phyloP scores from a whole-genome alignment of 805 yeast species.

The Metschnikowia gruessii region DNA sequence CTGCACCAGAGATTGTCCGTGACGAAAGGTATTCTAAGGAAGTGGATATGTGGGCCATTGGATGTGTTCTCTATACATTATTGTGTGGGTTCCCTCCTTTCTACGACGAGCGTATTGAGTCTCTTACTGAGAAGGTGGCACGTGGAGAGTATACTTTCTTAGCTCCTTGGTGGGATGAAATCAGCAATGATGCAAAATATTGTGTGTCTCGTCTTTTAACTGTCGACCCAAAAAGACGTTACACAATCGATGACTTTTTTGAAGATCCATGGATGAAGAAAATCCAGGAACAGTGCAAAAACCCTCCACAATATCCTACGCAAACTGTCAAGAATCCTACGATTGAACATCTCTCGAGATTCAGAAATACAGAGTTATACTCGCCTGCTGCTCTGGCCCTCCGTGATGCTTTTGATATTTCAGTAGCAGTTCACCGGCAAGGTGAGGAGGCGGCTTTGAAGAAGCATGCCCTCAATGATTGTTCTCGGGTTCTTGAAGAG shows the following conservation, averaged over 20 bases:
- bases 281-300: slow-evolving; percentile 12
- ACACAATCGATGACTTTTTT: slow-evolving; percentile 63
- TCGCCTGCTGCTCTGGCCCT: slow-evolving; percentile 78
- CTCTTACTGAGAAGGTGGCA: slow-evolving; percentile 63
- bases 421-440: slow-evolving; percentile 80
- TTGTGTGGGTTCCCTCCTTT: slow-evolving; percentile 76
- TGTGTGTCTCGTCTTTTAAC: slow-evolving; percentile 64
- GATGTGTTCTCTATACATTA: slow-evolving; percentile 66
- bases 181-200: slow-evolving; percentile 64
- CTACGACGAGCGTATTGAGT: slow-evolving; percentile 64
- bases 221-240: slow-evolving; percentile 66
- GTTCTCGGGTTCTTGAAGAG: slow-evolving; percentile 32
- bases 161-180: slow-evolving; percentile 89
- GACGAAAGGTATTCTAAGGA: slow-evolving; percentile 61
- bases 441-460: slow-evolving; percentile 58
- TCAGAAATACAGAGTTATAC: slow-evolving; percentile 36
- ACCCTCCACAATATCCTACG: slow-evolving; percentile 8
- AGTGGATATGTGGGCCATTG: slow-evolving; percentile 73
- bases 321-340: slow-evolving; percentile 5
- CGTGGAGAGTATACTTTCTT: slow-evolving; percentile 72
- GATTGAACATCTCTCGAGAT: slow-evolving; percentile 9
- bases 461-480: slow-evolving; percentile 18
- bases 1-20: slow-evolving; percentile 62
- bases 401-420: slow-evolving; percentile 82
- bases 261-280: slow-evolving; percentile 63